phyloP scores from a whole-genome alignment of 192 early-diverging fungal genomes.

The Podila minutissima region DNA sequence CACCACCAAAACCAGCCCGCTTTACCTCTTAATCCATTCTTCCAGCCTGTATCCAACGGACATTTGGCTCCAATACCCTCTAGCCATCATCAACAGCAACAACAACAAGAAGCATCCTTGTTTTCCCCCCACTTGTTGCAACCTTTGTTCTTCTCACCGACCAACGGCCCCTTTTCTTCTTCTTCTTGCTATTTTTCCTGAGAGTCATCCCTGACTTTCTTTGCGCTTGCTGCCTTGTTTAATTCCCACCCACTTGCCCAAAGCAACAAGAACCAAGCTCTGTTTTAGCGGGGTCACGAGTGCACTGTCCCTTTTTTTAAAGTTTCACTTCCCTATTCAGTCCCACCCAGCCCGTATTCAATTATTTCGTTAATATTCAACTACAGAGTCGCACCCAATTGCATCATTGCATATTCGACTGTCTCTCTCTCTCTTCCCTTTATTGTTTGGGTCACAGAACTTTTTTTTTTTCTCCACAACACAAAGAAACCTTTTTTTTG shows the following conservation, averaged over 20 bases:
- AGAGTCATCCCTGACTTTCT: too few relatives aligned
- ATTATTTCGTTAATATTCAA: neutral
- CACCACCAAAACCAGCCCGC: neutral
- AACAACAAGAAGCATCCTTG: neutral
- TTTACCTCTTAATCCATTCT: neutral
- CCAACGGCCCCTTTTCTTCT: too few relatives aligned
- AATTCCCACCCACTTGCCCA: neutral
- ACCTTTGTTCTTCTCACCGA: neutral
- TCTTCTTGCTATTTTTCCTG: too few relatives aligned
- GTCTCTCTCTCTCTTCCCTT: neutral
- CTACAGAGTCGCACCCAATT: neutral
- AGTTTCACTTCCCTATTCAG: conserved; percentile 1
- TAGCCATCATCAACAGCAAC: neutral
- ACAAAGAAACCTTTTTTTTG: too few relatives aligned
- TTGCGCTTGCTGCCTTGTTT: neutral
- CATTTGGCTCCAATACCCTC: conserved; percentile 1
- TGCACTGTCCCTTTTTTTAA: neutral
- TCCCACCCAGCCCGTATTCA: neutral
- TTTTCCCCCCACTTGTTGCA: neutral
- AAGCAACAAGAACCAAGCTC: neutral
- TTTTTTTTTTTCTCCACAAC: too few relatives aligned
- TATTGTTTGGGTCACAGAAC: neutral
- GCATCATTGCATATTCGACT: neutral
- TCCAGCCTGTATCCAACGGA: neutral
- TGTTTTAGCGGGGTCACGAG: neutral